phyloP scores from a whole-genome alignment of 2,329 filamentous ascomycete species.

The Blastomyces silverae region DNA sequence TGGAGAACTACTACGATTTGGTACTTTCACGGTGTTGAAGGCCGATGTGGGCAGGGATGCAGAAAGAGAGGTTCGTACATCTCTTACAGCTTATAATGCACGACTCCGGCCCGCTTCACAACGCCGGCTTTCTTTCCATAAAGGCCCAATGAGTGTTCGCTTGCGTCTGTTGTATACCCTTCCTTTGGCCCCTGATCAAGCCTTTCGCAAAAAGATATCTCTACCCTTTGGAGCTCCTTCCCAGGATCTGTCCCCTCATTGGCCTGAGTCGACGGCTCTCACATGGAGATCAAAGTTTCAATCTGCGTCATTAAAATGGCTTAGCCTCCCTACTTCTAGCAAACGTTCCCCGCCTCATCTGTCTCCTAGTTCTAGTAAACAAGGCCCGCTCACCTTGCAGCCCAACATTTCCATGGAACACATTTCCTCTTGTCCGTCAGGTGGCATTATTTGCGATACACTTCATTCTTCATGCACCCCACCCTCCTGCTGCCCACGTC shows the following conservation, averaged over 20 bases:
- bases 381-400: not conserved
- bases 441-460: not conserved
- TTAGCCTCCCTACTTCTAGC: not conserved
- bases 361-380: not conserved
- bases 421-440: not conserved
- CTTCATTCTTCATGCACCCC: not conserved
- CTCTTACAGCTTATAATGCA: slow-evolving; percentile 18
- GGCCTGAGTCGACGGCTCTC: not conserved
- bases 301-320: not conserved
- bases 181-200: not conserved
- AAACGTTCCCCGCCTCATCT: not conserved
- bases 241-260: slow-evolving; percentile 1
- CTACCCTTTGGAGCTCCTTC: slow-evolving; percentile 4
- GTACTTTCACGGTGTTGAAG: slow-evolving; percentile 86
- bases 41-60: slow-evolving; percentile 70
- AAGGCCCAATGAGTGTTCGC: not conserved
- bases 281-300: slow-evolving; percentile 3
- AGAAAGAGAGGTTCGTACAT: slow-evolving; percentile 70
- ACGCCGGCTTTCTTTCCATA: not conserved
- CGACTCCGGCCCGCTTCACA: not conserved
- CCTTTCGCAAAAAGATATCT: not conserved
- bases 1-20: slow-evolving; percentile 78
- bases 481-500: not conserved
- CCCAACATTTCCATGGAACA: not conserved
- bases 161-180: slow-evolving; percentile 3